Base-by-base conservation (phyloP, 192 early-diverging fungal genomes). In the Thamnidium elegans region DNA sequence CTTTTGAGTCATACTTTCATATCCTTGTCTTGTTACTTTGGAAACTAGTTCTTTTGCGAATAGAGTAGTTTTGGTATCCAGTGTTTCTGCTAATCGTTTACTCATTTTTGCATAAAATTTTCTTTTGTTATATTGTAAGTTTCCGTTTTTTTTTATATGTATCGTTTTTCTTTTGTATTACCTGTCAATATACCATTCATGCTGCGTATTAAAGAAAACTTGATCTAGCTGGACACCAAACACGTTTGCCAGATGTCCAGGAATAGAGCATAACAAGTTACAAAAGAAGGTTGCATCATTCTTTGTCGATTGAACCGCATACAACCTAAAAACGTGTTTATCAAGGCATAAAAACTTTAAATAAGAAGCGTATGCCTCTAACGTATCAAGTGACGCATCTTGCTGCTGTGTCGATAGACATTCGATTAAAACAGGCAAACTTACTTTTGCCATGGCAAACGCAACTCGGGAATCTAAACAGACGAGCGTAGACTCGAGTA, bases 131-230 rank as follows among this genome's bases (percentile, higher is more conserved):
- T 45, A 15, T 15, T 4, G 17, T 23, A 19, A 20, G 13, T 26
- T 23, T 23, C 36, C n/a, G 11, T n/a, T 34, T 15, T 30, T 13
- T 7, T 10, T 34, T 11, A 55, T 13, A 15, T 34, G 23, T 11
- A 32, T 15, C 13, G 6, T 34, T 15, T 55, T 23, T 13, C 1
- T 30, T 9, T 31, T 11, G 23, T 52, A 10, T 31, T 59, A 45
- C 58, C 58, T 59, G 13, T 64, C 63, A 21, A 54, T 15, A 44
- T 64, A 64, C 63, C 63, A 64, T 19, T 53, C 63, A 14, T 64
- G 17, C 8, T 62, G 43, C 19, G 26, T 0, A 31, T 47, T 34
- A 34, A 21, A 14, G 7, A 31, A 39, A 6, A 39, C 36, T 39
- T 39, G 36, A 39, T 39, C 36, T 10, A 14, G 20, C 42, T 63